A percentile compares a stretch with the other conserved stretches of the same genome.
Evolutionary conservation across 2,329 filamentous ascomycete genomes (phyloP).

Genomic region (Fusarium circinatum): DNA sequence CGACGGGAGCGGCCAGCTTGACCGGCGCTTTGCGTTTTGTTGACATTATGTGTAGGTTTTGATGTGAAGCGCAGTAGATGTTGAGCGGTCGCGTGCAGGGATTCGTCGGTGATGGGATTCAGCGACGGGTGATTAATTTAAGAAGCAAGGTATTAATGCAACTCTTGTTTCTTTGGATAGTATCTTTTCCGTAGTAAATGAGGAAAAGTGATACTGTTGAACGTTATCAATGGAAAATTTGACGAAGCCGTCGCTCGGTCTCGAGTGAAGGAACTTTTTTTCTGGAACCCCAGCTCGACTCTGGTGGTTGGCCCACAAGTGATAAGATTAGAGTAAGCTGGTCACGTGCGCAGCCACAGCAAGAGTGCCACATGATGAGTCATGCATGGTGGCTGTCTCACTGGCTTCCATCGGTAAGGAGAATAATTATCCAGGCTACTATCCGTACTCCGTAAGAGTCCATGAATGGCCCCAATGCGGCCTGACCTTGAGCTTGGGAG

Average conservation of each 20-base stretch:
- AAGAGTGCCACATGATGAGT: constrained; percentile 18
- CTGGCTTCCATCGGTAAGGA: constrained; percentile 2
- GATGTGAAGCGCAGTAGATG: not conserved
- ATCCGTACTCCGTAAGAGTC: not conserved
- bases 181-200: not conserved
- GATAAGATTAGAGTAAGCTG: constrained; percentile 24
- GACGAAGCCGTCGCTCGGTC: constrained; percentile 42
- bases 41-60: constrained; percentile 57
- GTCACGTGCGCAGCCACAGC: constrained; percentile 31
- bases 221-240: constrained; percentile 49
- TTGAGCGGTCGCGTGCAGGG: constrained; percentile 31
- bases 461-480: constrained; percentile 22
- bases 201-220: constrained; percentile 24
- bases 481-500: constrained; percentile 3
- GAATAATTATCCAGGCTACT: constrained; percentile 2
- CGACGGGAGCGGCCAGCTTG: constrained; percentile 65
- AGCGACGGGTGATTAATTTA: not conserved
- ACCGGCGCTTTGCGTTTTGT: constrained; percentile 69
- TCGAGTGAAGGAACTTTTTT: constrained; percentile 50
- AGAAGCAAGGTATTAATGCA: not conserved
- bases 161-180: not conserved
- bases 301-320: constrained; percentile 30
- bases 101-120: constrained; percentile 7
- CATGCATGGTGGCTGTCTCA: constrained; percentile 20
- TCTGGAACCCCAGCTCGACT: constrained; percentile 30